phyloP scores from a whole-genome alignment of 2,329 filamentous ascomycete genomes.

The Colletotrichum navitas region DNA sequence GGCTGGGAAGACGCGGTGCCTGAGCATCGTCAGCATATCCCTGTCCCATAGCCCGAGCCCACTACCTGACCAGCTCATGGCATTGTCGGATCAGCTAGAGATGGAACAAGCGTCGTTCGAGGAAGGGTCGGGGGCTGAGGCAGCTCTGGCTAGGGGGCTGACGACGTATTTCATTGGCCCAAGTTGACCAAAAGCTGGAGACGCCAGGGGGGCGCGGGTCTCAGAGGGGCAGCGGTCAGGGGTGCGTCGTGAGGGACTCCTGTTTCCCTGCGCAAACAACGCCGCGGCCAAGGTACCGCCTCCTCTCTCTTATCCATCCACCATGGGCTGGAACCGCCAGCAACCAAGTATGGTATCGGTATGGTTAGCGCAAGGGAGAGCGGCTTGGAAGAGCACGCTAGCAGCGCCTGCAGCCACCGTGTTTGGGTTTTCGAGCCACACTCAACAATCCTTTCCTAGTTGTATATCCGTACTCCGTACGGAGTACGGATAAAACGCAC shows the following conservation, averaged over 20 bases:
- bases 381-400: neutral
- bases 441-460: neutral
- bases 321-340: neutral
- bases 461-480: no score
- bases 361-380: neutral
- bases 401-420: constrained; percentile 27
- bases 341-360: constrained; percentile 13
- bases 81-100: constrained; percentile 55
- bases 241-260: constrained; percentile 1
- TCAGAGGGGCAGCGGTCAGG: neutral
- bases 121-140: constrained; percentile 44
- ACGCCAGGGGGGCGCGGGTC: constrained; percentile 18
- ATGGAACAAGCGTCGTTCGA: constrained; percentile 54
- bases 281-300: neutral
- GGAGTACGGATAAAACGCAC: no score
- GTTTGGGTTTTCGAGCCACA: constrained; percentile 30
- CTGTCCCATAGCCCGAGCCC: neutral
- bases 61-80: constrained; percentile 40
- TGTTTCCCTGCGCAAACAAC: neutral
- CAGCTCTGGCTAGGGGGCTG: constrained; percentile 9
- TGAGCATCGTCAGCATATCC: constrained; percentile 22
- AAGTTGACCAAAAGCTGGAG: neutral
- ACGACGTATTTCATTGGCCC: constrained; percentile 23
- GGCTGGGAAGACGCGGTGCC: constrained; percentile 6
- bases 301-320: neutral